Evolutionary conservation across 1,139 yeast species (phyloP), one percentile per base, ranked within the genome.

Genomic region (Taiozyma onychis): DNA sequence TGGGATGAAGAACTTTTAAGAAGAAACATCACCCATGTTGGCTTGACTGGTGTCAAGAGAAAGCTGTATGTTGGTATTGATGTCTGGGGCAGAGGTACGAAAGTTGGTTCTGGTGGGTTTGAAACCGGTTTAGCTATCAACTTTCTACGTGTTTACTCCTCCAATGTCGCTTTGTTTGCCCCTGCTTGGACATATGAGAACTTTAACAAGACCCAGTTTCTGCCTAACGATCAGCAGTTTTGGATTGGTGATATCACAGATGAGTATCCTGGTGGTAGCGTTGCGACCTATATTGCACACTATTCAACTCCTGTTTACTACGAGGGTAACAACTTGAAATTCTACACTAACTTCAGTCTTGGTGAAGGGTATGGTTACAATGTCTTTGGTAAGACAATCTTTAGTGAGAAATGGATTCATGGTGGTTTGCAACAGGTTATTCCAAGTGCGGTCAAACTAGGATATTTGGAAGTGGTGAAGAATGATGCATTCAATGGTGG

Each of bases 151-250:
- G 59, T 59, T 9, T 66, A 66, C 54, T 59, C 62, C 24, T 58
- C 72, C 2, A 71, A 71, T 49, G 61, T 66, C 24, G 71, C 67
- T 0, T 52, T 72, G 10, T 72, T 72, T 64, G 75, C 74, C 8
- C 74, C 75, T 8, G 74, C 72, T 6, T 72, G 75, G 75, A 69
- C 73, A 1, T 71, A 67, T 56, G 75, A 72, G 51, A 56, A 59
- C 43, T 56, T 56, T 43, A 52, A 49, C 6, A 51, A 53, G 7
- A 52, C 51, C 8, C 57, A 64, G 8, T 71, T 70, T 50, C 44
- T 58, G n/a, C 51, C 54, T 13, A 65, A 65, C 46, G 75, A 71
- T 50, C 59, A 64, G 4, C 61, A 66, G 39, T 68, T 69, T 47
- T 71, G 76, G 76, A 50, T 61, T 26, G 70, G 67, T 21, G 57